Base-by-base conservation (phyloP, 257 asterid genomes). In the Dorcoceras hygrometricum region DNA sequence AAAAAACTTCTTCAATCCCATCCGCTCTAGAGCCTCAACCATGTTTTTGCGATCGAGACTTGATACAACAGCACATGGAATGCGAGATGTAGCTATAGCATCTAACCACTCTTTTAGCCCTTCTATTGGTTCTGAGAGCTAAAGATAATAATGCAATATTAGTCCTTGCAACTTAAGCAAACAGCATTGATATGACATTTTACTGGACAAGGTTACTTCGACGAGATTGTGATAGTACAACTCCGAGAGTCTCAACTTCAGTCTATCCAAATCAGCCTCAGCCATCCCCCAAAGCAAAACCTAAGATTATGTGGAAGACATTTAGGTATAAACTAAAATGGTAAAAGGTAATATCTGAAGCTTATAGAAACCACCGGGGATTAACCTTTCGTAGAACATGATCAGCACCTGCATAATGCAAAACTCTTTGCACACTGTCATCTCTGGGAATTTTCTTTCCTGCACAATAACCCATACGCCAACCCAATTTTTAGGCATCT, bases 61-160 rank as follows among this genome's bases (percentile, higher is more conserved):
- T 55, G 99, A 94, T 70, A 94, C 99, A 79, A 87, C 88, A 50
- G 99, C 96, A 73, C 99, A 94, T 63, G 99, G 97, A 76, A 94
- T 85, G 74, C 88, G 95, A 62, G 92, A 90, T 63, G 95, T 86
- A 72, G 86, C 80, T 51, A 94, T 78, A 53, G 96, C 96, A 77
- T 87, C 99, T 78, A 94, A 81, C 99, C 99, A 94, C 71, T 90
- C 97, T 63, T 79, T 94, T 70, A 94, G 71, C 31, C 99, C 97
- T 67, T 87, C 95, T 25, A 82, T 71, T 14, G 99, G 96, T 79
- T 88, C 78, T 57, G 99, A 86, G 65, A 85, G 84, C 97, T 88
- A 70, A 64, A 50, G 24, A 69, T 32, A 61, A 70, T 7, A 53
- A 6, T 28, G 16, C 64, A 51, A 32, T 71, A 71, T 72, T 67